Evolutionary conservation across 805 yeast species (phyloP).

Genomic region (Sugiyamaella mastotermitis): DNA sequence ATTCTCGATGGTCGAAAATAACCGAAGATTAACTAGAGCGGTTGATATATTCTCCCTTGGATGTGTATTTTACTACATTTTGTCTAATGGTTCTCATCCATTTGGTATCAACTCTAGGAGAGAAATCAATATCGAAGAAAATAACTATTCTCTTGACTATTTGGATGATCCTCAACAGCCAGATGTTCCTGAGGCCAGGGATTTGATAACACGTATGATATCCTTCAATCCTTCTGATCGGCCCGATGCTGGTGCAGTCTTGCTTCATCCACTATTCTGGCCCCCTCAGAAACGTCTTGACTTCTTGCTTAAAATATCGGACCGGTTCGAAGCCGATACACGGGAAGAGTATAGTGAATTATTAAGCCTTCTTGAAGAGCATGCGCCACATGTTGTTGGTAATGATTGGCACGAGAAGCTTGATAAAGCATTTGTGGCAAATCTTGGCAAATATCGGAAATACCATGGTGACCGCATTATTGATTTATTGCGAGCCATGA

Average conservation of each 20-base stretch:
- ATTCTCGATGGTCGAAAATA: constrained; percentile 6
- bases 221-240: constrained; percentile 56
- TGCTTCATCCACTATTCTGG: constrained; percentile 93
- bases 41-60: constrained; percentile 94
- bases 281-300: constrained; percentile 62
- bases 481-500: constrained; percentile 81
- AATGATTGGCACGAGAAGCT: constrained; percentile 75
- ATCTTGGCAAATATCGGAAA: constrained; percentile 85
- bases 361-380: constrained; percentile 48
- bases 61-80: constrained; percentile 83
- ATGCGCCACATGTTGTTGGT: constrained; percentile 40
- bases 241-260: constrained; percentile 61
- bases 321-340: constrained; percentile 78
- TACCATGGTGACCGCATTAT: constrained; percentile 71
- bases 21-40: constrained; percentile 42
- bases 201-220: constrained; percentile 71
- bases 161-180: constrained; percentile 29
- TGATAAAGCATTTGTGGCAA: constrained; percentile 67
- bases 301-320: constrained; percentile 81
- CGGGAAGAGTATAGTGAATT: constrained; percentile 71
- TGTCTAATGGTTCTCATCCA: constrained; percentile 84
- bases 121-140: constrained; percentile 70
- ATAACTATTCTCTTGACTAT: constrained; percentile 46
- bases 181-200: constrained; percentile 58
- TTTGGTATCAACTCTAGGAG: constrained; percentile 88